These are phyloP conservation scores for Tephrocybe sp. DNA, from an alignment of 768 basidiomycete genomes.

Conservation along the genomic window DNA sequence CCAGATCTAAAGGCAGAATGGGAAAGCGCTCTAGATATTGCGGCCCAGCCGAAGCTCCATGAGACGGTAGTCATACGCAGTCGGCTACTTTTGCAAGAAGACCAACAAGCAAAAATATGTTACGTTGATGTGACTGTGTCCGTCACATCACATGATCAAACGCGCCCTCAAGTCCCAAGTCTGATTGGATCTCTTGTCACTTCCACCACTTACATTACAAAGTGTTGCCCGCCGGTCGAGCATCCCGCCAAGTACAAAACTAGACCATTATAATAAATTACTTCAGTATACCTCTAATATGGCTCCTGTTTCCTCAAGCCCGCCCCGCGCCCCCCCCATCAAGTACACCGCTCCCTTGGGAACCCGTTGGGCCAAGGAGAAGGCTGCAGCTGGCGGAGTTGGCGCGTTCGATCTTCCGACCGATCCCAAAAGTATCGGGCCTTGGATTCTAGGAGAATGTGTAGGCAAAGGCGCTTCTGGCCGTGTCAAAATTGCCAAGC, in stretches of 20 bases:
- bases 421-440: conserved; percentile 85
- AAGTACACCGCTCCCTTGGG: conserved; percentile 69
- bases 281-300: conserved; percentile 30
- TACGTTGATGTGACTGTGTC: conserved; percentile 9
- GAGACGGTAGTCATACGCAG: conserved; percentile 35
- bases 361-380: conserved; percentile 88
- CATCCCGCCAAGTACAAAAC: conserved; percentile 33
- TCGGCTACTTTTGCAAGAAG: no score
- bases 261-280: conserved; percentile 29
- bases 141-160: conserved; percentile 18
- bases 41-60: conserved; percentile 19
- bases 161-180: conserved; percentile 8
- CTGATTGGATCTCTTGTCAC: conserved; percentile 6
- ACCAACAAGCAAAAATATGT: conserved; percentile 14
- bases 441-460: conserved; percentile 92
- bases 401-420: conserved; percentile 79
- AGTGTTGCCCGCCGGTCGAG: conserved; percentile 45
- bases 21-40: conserved; percentile 12
- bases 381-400: conserved; percentile 72
- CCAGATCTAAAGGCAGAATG: conserved; percentile 13
- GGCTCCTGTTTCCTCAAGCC: conserved; percentile 47
- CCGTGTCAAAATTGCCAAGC: conserved; percentile 91
- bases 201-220: conserved; percentile 8
- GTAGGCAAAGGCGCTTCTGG: conserved; percentile 94
- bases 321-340: conserved; percentile 71